Evolutionary conservation across 129 eudicot species (phyloP).

Genomic region (Arctium lappa): DNA sequence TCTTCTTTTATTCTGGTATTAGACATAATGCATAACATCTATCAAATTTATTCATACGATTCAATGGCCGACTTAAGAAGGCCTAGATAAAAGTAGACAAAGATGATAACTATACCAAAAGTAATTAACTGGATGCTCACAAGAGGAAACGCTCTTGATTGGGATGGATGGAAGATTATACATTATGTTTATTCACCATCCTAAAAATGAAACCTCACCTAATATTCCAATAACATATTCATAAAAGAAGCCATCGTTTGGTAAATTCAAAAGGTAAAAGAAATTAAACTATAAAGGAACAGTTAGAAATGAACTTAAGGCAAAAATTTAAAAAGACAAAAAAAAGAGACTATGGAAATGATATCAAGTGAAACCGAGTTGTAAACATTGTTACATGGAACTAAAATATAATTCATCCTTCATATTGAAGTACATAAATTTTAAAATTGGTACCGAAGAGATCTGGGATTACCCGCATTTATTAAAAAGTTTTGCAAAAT

Average conservation of each 20-base stretch:
- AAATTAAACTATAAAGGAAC: not conserved
- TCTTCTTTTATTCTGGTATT: not conserved
- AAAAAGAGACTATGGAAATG: not conserved
- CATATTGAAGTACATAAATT: not conserved
- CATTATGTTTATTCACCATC: not conserved
- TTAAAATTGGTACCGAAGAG: slow-evolving; percentile 3
- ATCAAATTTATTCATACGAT: not conserved
- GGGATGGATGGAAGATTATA: not conserved
- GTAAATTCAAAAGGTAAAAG: not conserved
- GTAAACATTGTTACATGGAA: not conserved
- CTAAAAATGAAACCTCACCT: slow-evolving; percentile 6
- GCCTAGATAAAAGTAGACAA: not conserved
- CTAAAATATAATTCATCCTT: not conserved
- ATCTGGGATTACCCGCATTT: not conserved
- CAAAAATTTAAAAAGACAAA: not conserved
- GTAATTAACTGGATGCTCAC: not conserved
- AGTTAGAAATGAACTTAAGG: not conserved
- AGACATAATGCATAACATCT: not conserved
- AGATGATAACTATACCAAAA: not conserved
- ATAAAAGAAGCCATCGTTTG: not conserved
- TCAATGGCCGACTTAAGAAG: not conserved
- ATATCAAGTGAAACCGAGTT: slow-evolving; percentile 4
- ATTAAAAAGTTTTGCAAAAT: too few species aligned
- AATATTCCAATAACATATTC: slow-evolving; percentile 2
- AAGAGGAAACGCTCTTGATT: not conserved